A percentile compares a stretch with the other conserved stretches of the same genome.
phyloP scores from a whole-genome alignment of 2,329 filamentous ascomycete species.

The Mollisia scopiformis region DNA sequence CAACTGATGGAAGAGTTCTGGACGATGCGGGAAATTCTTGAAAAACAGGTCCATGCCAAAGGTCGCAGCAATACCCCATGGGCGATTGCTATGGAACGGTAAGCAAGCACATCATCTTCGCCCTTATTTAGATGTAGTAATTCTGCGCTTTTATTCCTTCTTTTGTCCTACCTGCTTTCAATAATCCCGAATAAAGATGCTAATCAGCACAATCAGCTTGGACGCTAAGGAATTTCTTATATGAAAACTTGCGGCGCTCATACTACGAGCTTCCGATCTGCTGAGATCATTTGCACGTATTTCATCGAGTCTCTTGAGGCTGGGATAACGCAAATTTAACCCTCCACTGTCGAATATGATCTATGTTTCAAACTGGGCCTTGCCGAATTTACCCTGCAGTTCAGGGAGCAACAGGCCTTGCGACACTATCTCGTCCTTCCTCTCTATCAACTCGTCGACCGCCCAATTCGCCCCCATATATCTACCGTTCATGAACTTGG shows the following conservation, averaged over 20 bases:
- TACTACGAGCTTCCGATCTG: no score
- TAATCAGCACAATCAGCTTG: background rate
- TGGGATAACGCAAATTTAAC: background rate
- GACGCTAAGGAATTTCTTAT: background rate
- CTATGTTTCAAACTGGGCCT: slow-evolving; percentile 2
- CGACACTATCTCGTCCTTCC: slow-evolving; percentile 5
- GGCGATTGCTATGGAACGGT: slow-evolving; percentile 12
- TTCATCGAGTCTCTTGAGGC: no score
- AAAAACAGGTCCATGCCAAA: background rate
- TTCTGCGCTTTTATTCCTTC: no score
- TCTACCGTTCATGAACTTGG: slow-evolving; percentile 31
- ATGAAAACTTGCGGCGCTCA: background rate
- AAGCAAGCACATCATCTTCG: background rate
- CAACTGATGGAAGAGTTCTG: slow-evolving; percentile 23
- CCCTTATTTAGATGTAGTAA: background rate
- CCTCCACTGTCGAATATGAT: background rate
- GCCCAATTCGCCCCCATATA: slow-evolving; percentile 34
- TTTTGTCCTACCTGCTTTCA: no score
- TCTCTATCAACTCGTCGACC: slow-evolving; percentile 33
- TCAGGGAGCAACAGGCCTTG: slow-evolving; percentile 3
- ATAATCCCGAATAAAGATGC: no score
- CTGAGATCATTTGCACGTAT: no score
- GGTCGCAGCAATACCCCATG: slow-evolving; percentile 2
- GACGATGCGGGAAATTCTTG: slow-evolving; percentile 38
- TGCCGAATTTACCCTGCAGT: slow-evolving; percentile 9